Evolutionary conservation across 1,284 basidiomycete genomes (phyloP).

Genomic region (Ganoderma lucidum): DNA sequence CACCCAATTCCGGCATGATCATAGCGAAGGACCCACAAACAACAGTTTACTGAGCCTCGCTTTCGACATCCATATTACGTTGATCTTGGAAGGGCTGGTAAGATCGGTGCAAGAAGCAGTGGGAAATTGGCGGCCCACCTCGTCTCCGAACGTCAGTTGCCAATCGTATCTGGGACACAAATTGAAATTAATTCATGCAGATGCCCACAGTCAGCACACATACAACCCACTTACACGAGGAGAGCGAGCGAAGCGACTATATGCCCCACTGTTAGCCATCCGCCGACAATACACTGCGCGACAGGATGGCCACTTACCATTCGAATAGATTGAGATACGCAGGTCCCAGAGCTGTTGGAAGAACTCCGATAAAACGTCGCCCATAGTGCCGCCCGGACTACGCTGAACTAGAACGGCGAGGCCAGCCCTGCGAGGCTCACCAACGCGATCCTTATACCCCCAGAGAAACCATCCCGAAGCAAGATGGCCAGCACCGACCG

Average conservation of each 20-base stretch:
- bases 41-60: constrained; percentile 8
- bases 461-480: not conserved
- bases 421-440: not conserved
- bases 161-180: not conserved
- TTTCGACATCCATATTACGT: constrained; percentile 14
- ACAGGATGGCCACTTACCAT: not conserved
- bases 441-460: not conserved
- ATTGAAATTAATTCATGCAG: not conserved
- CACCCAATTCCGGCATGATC: not conserved
- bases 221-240: not conserved
- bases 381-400: not conserved
- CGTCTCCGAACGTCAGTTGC: constrained; percentile 11
- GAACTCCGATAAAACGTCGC: not conserved
- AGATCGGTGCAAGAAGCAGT: not conserved
- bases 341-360: constrained; percentile 2
- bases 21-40: constrained; percentile 6
- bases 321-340: not conserved
- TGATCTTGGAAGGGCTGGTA: not conserved
- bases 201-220: not conserved
- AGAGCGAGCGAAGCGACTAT: constrained; percentile 2
- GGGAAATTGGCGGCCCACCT: not conserved
- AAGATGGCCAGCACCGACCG: not conserved
- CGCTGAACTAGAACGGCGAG: no score
- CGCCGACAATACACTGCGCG: not conserved
- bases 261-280: not conserved